A percentile compares a stretch with the other conserved stretches of the same genome.
Conservation (phyloP, 73 alveolate species). For the Tetrahymena borealis region DNA sequence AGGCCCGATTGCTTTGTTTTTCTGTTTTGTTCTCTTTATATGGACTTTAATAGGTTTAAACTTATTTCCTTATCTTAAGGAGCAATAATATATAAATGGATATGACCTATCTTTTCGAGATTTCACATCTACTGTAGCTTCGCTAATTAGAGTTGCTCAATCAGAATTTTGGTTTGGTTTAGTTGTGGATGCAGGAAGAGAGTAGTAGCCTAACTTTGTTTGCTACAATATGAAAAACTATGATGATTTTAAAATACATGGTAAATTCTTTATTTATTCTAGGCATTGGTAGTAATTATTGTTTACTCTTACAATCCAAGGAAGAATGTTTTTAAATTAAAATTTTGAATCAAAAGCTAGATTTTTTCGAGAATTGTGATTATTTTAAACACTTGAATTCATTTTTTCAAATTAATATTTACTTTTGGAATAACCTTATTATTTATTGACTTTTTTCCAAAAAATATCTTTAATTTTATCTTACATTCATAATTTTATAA, state of each 20-base stretch:
- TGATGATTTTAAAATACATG: slow-evolving; percentile 16
- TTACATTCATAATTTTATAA: not conserved
- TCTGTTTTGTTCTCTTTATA: slow-evolving; percentile 13
- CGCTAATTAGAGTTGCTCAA: slow-evolving; percentile 27
- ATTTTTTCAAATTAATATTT: too few relatives aligned
- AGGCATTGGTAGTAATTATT: too few relatives aligned
- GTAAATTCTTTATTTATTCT: not conserved
- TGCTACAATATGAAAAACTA: slow-evolving; percentile 14
- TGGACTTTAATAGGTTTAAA: slow-evolving; percentile 33
- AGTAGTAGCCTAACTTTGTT: slow-evolving; percentile 16
- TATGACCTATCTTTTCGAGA: slow-evolving; percentile 20
- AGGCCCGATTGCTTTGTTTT: not conserved
- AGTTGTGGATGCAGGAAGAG: slow-evolving; percentile 15
- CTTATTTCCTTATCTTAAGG: slow-evolving; percentile 24
- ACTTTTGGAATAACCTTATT: too few relatives aligned
- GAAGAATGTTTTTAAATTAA: too few relatives aligned
- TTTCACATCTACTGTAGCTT: slow-evolving; percentile 23
- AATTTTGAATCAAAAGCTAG: too few relatives aligned
- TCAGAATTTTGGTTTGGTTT: slow-evolving; percentile 37
- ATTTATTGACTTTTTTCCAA: too few relatives aligned
- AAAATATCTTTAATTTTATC: not conserved
- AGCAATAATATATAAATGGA: slow-evolving; percentile 13
- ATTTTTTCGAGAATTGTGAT: too few relatives aligned
- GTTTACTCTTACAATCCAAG: too few relatives aligned
- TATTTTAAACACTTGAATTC: too few relatives aligned